phyloP scores from a whole-genome alignment of 805 yeast genomes.

The Zygosaccharomyces pseudorouxii region DNA sequence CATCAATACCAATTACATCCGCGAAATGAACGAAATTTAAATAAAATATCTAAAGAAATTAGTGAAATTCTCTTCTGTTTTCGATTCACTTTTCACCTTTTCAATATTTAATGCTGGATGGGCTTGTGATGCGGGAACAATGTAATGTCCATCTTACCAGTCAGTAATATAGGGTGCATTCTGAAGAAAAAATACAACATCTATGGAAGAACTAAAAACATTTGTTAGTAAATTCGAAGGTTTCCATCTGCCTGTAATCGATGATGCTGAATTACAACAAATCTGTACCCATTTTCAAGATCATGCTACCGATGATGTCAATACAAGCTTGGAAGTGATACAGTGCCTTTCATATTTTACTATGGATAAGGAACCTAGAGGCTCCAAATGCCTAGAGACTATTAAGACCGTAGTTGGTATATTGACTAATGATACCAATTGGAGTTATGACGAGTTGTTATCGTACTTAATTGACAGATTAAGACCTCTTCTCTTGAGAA shows the following conservation, averaged over 20 bases:
- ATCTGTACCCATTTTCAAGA: neutral
- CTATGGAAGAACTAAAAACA: constrained; percentile 1
- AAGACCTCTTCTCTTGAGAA: constrained; percentile 14
- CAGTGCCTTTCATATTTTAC: constrained; percentile 9
- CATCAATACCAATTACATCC: neutral
- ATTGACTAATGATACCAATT: neutral
- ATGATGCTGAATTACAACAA: constrained; percentile 5
- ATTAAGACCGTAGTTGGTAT: constrained; percentile 1
- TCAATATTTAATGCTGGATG: neutral
- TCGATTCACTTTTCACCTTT: neutral
- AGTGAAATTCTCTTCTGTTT: neutral
- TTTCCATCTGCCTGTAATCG: constrained; percentile 3
- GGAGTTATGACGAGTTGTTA: constrained; percentile 2
- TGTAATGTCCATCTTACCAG: neutral
- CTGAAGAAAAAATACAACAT: neutral
- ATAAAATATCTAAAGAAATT: neutral
- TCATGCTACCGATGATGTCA: constrained; percentile 2
- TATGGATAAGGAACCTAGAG: constrained; percentile 4
- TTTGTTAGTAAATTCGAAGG: constrained; percentile 5
- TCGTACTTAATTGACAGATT: constrained; percentile 9
- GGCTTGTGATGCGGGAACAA: neutral
- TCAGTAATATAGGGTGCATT: neutral
- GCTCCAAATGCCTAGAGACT: neutral
- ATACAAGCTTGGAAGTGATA: neutral
- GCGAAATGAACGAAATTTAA: neutral